phyloP scores from a whole-genome alignment of 106 monocot genomes.

The Dioscorea zingiberensis region DNA sequence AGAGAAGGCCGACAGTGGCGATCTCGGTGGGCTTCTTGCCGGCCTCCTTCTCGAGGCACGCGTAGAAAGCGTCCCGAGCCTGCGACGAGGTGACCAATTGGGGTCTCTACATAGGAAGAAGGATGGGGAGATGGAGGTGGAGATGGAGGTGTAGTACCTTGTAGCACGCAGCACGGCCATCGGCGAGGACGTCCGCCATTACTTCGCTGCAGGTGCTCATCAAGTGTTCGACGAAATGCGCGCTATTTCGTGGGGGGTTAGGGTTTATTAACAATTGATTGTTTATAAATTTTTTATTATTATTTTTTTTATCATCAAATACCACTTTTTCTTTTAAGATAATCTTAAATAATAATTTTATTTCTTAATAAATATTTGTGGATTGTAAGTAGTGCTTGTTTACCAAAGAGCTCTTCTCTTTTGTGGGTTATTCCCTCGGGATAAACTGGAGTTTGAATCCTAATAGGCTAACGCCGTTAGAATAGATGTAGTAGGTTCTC shows the following conservation, averaged over 20 bases:
- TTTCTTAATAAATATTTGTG: too few species aligned
- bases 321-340: too few species aligned
- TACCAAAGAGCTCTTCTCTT: too few species aligned
- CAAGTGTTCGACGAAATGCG: neutral
- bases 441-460: too few species aligned
- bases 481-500: too few species aligned
- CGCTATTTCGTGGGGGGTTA: neutral
- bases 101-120: neutral
- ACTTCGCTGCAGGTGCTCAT: neutral
- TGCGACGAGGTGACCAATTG: constrained; percentile 1
- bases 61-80: constrained; percentile 91
- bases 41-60: constrained; percentile 67
- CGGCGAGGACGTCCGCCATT: constrained; percentile 76
- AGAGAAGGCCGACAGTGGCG: constrained; percentile 80
- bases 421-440: too few species aligned
- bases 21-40: constrained; percentile 80
- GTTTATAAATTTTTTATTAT: neutral
- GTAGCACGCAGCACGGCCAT: constrained; percentile 66
- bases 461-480: too few species aligned
- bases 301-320: too few species aligned
- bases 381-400: too few species aligned
- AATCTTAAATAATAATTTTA: too few species aligned
- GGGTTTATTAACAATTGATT: neutral
- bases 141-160: constrained; percentile 26
- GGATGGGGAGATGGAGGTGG: neutral